phyloP scores from a whole-genome alignment of 345 rosid species.

The Fremontodendron californicum region DNA sequence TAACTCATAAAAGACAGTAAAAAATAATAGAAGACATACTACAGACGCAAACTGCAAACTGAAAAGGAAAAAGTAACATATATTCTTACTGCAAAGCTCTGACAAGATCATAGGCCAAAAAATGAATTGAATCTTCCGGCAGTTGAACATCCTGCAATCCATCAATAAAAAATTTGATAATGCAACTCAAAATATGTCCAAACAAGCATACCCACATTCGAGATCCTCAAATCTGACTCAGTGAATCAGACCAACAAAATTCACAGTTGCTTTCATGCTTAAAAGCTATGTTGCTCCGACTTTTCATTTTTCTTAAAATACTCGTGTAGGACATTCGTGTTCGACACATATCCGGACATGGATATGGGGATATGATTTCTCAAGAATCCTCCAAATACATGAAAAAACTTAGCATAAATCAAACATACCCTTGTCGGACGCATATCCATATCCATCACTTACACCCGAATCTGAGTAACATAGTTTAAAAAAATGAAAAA shows the following conservation, averaged over 20 bases:
- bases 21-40: neutral
- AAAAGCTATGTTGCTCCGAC: too few species aligned
- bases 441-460: too few species aligned
- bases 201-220: neutral
- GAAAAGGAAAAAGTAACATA: constrained; percentile 9
- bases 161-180: constrained; percentile 7
- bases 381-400: too few species aligned
- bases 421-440: too few species aligned
- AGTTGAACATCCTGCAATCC: constrained; percentile 70
- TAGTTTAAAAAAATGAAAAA: constrained; percentile 4
- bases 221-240: neutral
- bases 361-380: too few species aligned
- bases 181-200: constrained; percentile 4
- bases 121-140: constrained; percentile 91
- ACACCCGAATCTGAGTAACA: too few species aligned
- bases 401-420: too few species aligned
- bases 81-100: constrained; percentile 76
- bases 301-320: too few species aligned
- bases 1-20: constrained; percentile 10
- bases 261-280: neutral
- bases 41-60: neutral
- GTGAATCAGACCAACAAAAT: neutral
- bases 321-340: too few species aligned
- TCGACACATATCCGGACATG: too few species aligned
- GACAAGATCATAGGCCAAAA: constrained; percentile 70